Evolutionary conservation across 1,284 basidiomycete genomes (phyloP).

Genomic region (Ustilago loliicola): DNA sequence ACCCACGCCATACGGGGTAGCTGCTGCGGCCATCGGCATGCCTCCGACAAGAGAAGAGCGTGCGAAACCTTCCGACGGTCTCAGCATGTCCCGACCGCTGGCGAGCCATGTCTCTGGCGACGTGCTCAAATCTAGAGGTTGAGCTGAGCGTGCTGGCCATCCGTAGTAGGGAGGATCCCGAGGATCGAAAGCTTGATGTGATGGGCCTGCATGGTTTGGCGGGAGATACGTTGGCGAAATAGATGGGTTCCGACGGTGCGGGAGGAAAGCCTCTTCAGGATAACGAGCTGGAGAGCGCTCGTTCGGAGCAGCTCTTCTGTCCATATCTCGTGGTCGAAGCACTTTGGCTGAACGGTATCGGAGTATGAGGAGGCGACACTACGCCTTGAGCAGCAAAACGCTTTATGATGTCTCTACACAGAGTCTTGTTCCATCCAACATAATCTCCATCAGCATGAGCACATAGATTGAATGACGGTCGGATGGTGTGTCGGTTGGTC

Average conservation of each 20-base stretch:
- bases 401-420: background rate
- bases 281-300: slow-evolving; percentile 12
- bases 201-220: slow-evolving; percentile 24
- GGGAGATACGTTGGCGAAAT: slow-evolving; percentile 9
- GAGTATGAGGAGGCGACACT: background rate
- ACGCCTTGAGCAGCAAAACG: background rate
- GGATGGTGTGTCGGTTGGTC: background rate
- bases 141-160: slow-evolving; percentile 17
- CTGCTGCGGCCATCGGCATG: slow-evolving; percentile 9
- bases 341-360: background rate
- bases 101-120: slow-evolving; percentile 12
- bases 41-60: background rate
- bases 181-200: slow-evolving; percentile 23
- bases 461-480: background rate
- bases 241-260: slow-evolving; percentile 7
- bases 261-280: background rate
- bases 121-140: background rate
- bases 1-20: background rate
- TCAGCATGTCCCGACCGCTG: background rate
- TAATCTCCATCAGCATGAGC: background rate
- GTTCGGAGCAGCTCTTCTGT: slow-evolving; percentile 7
- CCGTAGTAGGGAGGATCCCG: slow-evolving; percentile 11
- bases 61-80: slow-evolving; percentile 6
- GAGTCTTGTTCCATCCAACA: background rate
- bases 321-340: slow-evolving; percentile 6